Conservation (phyloP, 345 rosid genomes). For the Eucalyptus leucophloia region DNA sequence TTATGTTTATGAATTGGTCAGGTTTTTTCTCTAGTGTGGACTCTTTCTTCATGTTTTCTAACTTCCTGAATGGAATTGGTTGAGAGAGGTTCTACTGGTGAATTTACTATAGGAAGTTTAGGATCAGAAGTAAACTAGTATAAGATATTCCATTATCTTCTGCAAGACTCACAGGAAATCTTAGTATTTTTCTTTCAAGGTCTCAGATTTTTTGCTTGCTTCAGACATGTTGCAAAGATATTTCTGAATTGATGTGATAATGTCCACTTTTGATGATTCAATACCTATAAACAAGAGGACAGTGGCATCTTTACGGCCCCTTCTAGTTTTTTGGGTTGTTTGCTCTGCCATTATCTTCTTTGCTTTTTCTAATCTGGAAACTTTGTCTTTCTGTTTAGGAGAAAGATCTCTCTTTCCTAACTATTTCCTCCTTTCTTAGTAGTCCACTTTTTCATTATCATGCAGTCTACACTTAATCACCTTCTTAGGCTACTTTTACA, state of each 20-base stretch:
- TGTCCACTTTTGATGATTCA: neutral
- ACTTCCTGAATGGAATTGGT: neutral
- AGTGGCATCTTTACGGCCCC: neutral
- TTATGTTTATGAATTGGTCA: slow-evolving; percentile 82
- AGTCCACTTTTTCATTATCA: neutral
- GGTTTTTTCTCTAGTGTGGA: neutral
- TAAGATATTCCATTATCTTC: neutral
- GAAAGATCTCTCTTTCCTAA: neutral
- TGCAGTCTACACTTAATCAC: neutral
- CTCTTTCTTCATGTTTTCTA: neutral
- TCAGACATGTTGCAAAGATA: neutral
- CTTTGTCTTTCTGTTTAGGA: neutral
- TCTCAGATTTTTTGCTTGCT: neutral
- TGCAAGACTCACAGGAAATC: neutral
- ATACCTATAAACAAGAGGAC: neutral
- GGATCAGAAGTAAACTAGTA: neutral
- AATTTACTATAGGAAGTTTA: neutral
- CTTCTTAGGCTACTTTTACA: neutral
- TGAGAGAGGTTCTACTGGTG: neutral
- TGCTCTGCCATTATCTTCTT: neutral
- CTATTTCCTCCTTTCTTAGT: neutral
- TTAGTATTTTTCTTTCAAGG: neutral
- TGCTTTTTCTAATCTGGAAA: neutral
- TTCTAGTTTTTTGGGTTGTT: neutral
- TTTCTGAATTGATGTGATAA: neutral